Base-by-base conservation (phyloP, 805 yeast species). In the Schizosaccharomyces pombe region DNA sequence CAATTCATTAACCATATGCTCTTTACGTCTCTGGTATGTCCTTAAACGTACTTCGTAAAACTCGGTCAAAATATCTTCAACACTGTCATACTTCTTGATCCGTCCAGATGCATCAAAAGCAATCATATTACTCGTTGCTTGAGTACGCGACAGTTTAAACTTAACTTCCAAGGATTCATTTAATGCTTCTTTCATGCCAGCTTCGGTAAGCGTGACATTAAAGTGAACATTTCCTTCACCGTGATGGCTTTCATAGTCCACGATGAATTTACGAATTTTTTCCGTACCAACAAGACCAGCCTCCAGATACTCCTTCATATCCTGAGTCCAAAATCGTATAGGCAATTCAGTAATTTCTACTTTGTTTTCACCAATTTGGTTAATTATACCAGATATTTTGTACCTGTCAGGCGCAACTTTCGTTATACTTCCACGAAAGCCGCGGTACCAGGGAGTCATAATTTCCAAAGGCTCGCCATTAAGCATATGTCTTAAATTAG, bases 211-310 rank as follows among this genome's bases (percentile, higher is more conserved):
- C 34, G 78, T 84, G 30, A 91, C 76, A 29, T 84, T 77, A 62
- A 91, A 91, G 57, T 79, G 77, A 58, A 91, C 79, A 19, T 57
- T 60, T 43, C 79, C 81, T 56, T 77, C 72, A 16, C 85, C 83
- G 66, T 91, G 98, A 65, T 89, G 95, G 63, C 91, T 98, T 60
- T 81, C 85, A 79, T 87, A 77, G 66, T 89, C 96, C 60, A 85
- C 87, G 57, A 89, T 85, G 94, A 96, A 89, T 26, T 86, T 77
- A 56, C 73, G 73, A 16, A 67, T 69, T 62, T 81, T 85, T 34
- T 86, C 95, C 54, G 71, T 75, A n/a, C 87, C 87, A 47, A 76
- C 58, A 37, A 85, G 69, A 26, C 87, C 93, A 55, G 76, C 74
- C 57, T 84, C 68, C 59, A 91, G 70, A 60, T 75, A 84, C 63